Conservation (phyloP, 2,329 filamentous ascomycete genomes). For the Cyphellophora attinorum region DNA sequence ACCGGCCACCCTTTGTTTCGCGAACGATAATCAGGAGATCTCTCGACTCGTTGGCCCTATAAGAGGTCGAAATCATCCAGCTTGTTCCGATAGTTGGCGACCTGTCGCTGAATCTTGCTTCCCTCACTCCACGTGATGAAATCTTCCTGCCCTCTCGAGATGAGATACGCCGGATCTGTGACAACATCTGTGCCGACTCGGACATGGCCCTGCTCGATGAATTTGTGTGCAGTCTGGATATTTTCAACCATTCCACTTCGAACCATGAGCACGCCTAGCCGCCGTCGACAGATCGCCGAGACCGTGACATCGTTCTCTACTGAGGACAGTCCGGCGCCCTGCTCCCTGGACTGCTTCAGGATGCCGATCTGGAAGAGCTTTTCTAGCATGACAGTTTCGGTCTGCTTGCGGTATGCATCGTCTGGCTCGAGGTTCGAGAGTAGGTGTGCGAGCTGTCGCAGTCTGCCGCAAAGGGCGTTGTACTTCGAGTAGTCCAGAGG, state of each 20-base stretch:
- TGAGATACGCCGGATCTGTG: slow-evolving; percentile 80
- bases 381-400: slow-evolving; percentile 77
- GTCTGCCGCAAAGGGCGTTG: slow-evolving; percentile 61
- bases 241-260: slow-evolving; percentile 85
- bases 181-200: slow-evolving; percentile 83
- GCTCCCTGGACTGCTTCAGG: slow-evolving; percentile 62
- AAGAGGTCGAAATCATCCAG: slow-evolving; percentile 91
- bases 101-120: slow-evolving; percentile 94
- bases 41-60: too few relatives aligned
- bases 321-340: slow-evolving; percentile 56
- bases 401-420: slow-evolving; percentile 67
- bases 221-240: slow-evolving; percentile 59
- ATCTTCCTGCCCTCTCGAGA: slow-evolving; percentile 85
- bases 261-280: slow-evolving; percentile 86
- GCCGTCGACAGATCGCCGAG: slow-evolving; percentile 71
- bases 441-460: slow-evolving; percentile 81
- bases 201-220: slow-evolving; percentile 92
- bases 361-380: slow-evolving; percentile 93
- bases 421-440: slow-evolving; percentile 72
- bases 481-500: slow-evolving; percentile 71
- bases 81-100: slow-evolving; percentile 89
- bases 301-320: slow-evolving; percentile 88
- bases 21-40: too few relatives aligned
- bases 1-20: too few relatives aligned
- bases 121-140: slow-evolving; percentile 94